These are phyloP conservation scores for Nemania sp. DNA, from an alignment of 2,329 filamentous ascomycete genomes.

Conservation along the genomic window DNA sequence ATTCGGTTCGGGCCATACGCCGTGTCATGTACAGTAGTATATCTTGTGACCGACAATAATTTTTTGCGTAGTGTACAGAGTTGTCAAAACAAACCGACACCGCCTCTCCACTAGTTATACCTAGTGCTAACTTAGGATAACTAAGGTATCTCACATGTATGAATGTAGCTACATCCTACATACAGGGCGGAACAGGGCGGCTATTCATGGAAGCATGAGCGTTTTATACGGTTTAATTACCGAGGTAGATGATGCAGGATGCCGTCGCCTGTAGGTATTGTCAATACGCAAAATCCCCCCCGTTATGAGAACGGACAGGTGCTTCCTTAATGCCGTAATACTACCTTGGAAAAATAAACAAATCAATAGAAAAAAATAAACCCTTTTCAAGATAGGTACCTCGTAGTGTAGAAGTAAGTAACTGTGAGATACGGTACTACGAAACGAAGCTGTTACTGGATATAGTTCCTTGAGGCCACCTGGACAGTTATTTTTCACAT, in stretches of 20 bases:
- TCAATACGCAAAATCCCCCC: too few species aligned
- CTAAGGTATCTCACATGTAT: background rate
- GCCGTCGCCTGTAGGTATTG: too few species aligned
- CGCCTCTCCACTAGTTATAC: background rate
- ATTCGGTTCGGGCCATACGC: background rate
- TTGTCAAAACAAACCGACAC: background rate
- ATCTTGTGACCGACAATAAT: conserved; percentile 12
- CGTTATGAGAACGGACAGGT: too few species aligned
- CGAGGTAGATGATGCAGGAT: too few species aligned
- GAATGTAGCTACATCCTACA: background rate
- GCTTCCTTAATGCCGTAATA: too few species aligned
- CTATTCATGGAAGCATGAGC: conserved; percentile 14
- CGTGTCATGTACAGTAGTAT: conserved; percentile 7
- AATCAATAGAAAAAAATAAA: too few species aligned
- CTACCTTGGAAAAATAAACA: too few species aligned
- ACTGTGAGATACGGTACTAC: background rate
- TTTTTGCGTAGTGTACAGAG: background rate
- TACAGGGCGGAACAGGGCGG: too few species aligned
- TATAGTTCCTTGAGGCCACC: background rate
- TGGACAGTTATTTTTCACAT: background rate
- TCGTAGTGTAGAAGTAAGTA: too few species aligned
- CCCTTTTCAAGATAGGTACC: too few species aligned
- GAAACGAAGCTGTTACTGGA: background rate
- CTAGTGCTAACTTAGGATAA: too few species aligned
- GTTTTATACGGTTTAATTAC: background rate